A percentile compares a stretch with the other conserved stretches of the same genome.
Conservation (phyloP, 2,329 filamentous ascomycete species). For the Aspergillus versicolor region DNA sequence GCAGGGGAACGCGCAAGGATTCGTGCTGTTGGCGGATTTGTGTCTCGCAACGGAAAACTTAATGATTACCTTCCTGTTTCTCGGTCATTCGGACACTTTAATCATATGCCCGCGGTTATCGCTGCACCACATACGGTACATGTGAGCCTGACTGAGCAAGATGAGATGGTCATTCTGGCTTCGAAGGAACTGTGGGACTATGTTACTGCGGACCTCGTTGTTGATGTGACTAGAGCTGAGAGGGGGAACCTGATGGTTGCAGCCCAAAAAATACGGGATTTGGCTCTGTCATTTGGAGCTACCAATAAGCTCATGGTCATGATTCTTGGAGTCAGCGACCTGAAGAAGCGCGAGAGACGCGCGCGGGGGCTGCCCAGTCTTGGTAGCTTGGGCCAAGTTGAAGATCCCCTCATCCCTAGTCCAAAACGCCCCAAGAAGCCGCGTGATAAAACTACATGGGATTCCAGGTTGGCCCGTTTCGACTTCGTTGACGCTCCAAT, state of each 20-base stretch:
- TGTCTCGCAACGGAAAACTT: constrained; percentile 88
- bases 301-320: constrained; percentile 98
- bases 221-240: constrained; percentile 86
- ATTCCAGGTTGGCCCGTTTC: constrained; percentile 82
- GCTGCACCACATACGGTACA: constrained; percentile 82
- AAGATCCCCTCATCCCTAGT: constrained; percentile 59
- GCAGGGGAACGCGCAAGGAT: constrained; percentile 81
- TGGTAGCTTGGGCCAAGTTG: constrained; percentile 76
- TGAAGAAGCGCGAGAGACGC: constrained; percentile 81
- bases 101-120: constrained; percentile 88
- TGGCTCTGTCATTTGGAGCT: constrained; percentile 93
- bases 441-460: constrained; percentile 59
- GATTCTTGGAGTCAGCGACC: constrained; percentile 89
- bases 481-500: constrained; percentile 90
- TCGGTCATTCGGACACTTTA: constrained; percentile 90
- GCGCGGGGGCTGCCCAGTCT: constrained; percentile 76
- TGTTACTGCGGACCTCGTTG: constrained; percentile 81
- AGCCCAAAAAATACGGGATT: constrained; percentile 87
- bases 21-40: constrained; percentile 90
- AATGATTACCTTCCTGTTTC: constrained; percentile 92
- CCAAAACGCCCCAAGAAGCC: constrained; percentile 63
- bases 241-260: constrained; percentile 90
- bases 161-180: constrained; percentile 90
- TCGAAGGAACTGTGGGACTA: constrained; percentile 96
- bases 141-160: constrained; percentile 76